These are phyloP conservation scores for Achaetomiella virescens DNA, from an alignment of 495 filamentous ascomycete genomes.

Conservation along the genomic window DNA sequence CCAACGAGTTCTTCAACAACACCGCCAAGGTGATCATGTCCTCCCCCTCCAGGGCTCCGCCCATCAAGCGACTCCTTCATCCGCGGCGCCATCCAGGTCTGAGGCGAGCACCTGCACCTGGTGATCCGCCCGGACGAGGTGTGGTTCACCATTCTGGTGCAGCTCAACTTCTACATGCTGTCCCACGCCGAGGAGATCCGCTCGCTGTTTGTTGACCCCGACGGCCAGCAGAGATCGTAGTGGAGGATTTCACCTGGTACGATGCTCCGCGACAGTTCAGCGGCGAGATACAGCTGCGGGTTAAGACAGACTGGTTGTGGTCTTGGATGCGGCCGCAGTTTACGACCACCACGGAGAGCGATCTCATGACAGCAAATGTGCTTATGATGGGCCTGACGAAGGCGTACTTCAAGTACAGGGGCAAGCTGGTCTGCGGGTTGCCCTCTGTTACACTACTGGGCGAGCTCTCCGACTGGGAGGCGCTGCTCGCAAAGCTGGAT, in stretches of 20 bases:
- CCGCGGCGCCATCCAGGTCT: constrained; percentile 41
- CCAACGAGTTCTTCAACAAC: constrained; percentile 21
- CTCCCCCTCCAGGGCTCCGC: constrained; percentile 11
- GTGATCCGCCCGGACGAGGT: constrained; percentile 52
- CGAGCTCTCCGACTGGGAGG: constrained; percentile 29
- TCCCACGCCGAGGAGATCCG: constrained; percentile 41
- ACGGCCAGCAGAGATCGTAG: constrained; percentile 35
- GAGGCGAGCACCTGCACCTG: constrained; percentile 46
- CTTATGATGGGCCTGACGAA: constrained; percentile 37
- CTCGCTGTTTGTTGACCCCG: constrained; percentile 37
- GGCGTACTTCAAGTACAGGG: constrained; percentile 28
- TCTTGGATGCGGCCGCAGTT: constrained; percentile 35
- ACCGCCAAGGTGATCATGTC: constrained; percentile 16
- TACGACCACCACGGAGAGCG: constrained; percentile 30
- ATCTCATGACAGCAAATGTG: constrained; percentile 30
- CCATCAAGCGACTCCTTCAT: constrained; percentile 44
- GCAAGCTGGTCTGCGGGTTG: constrained; percentile 29
- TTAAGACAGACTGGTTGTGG: constrained; percentile 26
- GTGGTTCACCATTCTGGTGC: constrained; percentile 52
- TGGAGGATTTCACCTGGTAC: constrained; percentile 23
- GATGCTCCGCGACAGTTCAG: constrained; percentile 16
- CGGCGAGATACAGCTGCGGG: constrained; percentile 21
- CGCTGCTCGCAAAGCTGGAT: constrained; percentile 27
- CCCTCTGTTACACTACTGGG: constrained; percentile 38
- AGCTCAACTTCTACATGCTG: constrained; percentile 50